A percentile compares a stretch with the other conserved stretches of the same genome.
Evolutionary conservation across 345 rosid species (phyloP).

Genomic region (Angophora floribunda): DNA sequence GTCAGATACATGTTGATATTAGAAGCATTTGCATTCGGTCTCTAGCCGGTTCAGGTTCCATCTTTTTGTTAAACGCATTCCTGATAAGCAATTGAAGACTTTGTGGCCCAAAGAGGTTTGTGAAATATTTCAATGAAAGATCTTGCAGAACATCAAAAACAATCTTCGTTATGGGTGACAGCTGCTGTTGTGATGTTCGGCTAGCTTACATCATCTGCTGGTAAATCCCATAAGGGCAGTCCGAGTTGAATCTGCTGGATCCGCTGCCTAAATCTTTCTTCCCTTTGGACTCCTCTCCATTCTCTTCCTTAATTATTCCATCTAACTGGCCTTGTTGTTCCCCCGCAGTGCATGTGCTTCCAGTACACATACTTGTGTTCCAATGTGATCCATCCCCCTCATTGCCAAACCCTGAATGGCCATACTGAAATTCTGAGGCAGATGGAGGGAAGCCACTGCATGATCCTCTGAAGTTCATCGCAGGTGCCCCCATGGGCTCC

Average conservation of each 20-base stretch:
- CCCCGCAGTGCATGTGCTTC: slow-evolving; percentile 17
- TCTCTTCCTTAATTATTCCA: slow-evolving; percentile 28
- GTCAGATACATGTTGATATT: neutral
- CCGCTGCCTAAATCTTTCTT: slow-evolving; percentile 36
- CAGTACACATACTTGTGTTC: slow-evolving; percentile 41
- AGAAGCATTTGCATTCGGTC: neutral
- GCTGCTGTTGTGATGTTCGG: neutral
- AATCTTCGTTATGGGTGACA: neutral
- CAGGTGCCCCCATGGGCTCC: slow-evolving; percentile 14
- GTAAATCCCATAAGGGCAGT: slow-evolving; percentile 83
- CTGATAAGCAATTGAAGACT: neutral
- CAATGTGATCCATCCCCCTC: slow-evolving; percentile 57
- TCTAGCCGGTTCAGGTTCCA: neutral
- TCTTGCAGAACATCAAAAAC: neutral
- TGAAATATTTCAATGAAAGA: neutral
- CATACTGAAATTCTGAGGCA: slow-evolving; percentile 25
- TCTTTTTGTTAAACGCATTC: neutral
- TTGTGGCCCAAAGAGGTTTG: neutral
- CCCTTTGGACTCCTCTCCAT: slow-evolving; percentile 35
- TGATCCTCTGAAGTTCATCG: slow-evolving; percentile 24
- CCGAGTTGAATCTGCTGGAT: slow-evolving; percentile 49
- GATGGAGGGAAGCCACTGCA: slow-evolving; percentile 18
- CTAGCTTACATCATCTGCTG: slow-evolving; percentile 29
- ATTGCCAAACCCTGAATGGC: slow-evolving; percentile 24
- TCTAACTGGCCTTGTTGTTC: slow-evolving; percentile 24